Conservation (phyloP, 352 stramenopile species). For the Sclerospora graminicola region DNA sequence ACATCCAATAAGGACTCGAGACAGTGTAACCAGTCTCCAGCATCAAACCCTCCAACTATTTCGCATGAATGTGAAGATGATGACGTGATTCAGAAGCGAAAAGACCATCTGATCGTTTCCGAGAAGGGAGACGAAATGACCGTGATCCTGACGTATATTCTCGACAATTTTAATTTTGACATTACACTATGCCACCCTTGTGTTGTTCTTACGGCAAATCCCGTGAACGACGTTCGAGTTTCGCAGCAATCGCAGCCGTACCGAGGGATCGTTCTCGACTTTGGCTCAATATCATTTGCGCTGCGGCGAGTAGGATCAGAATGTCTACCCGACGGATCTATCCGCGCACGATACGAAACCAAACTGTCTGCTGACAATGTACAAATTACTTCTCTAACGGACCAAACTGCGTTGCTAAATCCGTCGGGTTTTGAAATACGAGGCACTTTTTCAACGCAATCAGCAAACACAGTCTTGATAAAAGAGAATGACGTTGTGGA, state of each 20-base stretch:
- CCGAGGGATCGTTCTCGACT: slow-evolving; percentile 37
- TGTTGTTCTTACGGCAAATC: slow-evolving; percentile 35
- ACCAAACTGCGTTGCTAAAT: slow-evolving; percentile 25
- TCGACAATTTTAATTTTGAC: slow-evolving; percentile 26
- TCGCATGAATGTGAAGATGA: not conserved
- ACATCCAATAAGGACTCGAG: slow-evolving; percentile 14
- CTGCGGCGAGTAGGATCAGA: slow-evolving; percentile 10
- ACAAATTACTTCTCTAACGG: slow-evolving; percentile 20
- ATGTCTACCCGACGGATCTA: not conserved
- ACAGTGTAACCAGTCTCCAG: slow-evolving; percentile 14
- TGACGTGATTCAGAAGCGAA: not conserved
- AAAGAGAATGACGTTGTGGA: slow-evolving; percentile 2
- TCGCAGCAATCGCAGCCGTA: slow-evolving; percentile 19
- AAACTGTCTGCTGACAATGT: slow-evolving; percentile 18
- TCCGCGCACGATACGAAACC: slow-evolving; percentile 5
- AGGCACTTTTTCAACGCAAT: slow-evolving; percentile 6
- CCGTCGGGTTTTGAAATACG: slow-evolving; percentile 26
- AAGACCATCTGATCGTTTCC: not conserved
- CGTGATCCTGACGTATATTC: slow-evolving; percentile 9
- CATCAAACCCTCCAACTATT: not conserved
- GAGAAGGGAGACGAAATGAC: slow-evolving; percentile 3
- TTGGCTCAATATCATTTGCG: slow-evolving; percentile 30
- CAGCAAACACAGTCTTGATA: slow-evolving; percentile 1
- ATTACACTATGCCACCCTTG: slow-evolving; percentile 33
- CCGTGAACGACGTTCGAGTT: slow-evolving; percentile 18